These are phyloP conservation scores for Thinopyrum obtusiflorum DNA, from an alignment of 202 grass and related monocot species.

Conservation along the genomic window DNA sequence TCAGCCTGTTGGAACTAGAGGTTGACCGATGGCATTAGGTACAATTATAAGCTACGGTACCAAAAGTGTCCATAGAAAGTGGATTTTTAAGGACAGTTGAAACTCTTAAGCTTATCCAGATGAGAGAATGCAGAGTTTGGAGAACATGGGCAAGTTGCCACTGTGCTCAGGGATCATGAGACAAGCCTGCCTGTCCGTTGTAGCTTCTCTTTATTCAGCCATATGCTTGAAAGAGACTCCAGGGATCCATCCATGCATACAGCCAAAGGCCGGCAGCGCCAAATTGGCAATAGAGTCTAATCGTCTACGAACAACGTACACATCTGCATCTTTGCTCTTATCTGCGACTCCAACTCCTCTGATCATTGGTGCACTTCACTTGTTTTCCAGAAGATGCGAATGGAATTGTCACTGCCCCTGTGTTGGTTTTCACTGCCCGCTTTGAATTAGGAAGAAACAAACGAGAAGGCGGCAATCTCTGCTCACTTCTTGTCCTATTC, in stretches of 20 bases:
- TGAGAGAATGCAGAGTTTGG: not conserved
- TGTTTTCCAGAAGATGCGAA: not conserved
- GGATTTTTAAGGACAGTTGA: not conserved
- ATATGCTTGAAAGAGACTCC: slow-evolving; percentile 6
- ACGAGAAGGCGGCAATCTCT: not conserved
- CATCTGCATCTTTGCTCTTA: not conserved
- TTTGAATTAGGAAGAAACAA: not conserved
- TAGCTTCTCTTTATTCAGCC: not conserved
- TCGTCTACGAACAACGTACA: not conserved
- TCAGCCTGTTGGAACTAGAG: not conserved
- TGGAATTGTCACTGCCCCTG: not conserved
- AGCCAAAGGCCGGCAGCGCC: not conserved
- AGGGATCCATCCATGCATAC: not conserved
- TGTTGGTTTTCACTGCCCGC: too few relatives aligned
- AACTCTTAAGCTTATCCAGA: not conserved
- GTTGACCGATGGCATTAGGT: not conserved
- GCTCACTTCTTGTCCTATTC: not conserved
- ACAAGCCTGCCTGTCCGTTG: slow-evolving; percentile 29
- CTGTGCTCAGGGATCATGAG: not conserved
- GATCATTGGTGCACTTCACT: not conserved
- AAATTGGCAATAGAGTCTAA: not conserved
- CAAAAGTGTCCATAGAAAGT: not conserved
- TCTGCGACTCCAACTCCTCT: not conserved
- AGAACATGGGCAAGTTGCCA: slow-evolving; percentile 32
- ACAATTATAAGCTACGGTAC: not conserved